These are phyloP conservation scores for Salix arbutifolia DNA, from an alignment of 345 rosid species.

Conservation along the genomic window DNA sequence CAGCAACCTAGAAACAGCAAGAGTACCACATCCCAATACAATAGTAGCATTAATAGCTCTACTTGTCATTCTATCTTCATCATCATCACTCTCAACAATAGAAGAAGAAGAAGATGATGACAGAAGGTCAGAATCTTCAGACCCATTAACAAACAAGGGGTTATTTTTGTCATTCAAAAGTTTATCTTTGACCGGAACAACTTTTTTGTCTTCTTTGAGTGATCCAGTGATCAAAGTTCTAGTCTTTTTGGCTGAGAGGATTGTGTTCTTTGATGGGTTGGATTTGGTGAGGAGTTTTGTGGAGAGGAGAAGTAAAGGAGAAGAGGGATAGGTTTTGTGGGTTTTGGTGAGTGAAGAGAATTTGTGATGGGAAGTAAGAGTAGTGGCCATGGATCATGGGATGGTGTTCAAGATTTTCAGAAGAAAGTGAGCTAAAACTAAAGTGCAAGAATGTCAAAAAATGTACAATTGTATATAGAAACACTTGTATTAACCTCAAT, in stretches of 20 bases:
- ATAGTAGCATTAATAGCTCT: conserved; percentile 65
- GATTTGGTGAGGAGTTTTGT: not conserved
- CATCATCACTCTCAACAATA: conserved; percentile 12
- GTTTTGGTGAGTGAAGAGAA: conserved; percentile 10
- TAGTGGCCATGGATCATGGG: conserved; percentile 31
- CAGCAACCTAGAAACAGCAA: conserved; percentile 69
- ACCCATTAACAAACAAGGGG: conserved; percentile 16
- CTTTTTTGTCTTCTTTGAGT: conserved; percentile 51
- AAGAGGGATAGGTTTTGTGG: conserved; percentile 2
- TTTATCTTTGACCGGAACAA: conserved; percentile 24
- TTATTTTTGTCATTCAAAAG: conserved; percentile 20
- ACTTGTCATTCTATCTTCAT: conserved; percentile 38
- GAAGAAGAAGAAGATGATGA: conserved; percentile 20
- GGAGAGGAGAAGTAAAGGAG: conserved; percentile 13
- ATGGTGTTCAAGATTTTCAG: not conserved
- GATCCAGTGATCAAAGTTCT: conserved; percentile 43
- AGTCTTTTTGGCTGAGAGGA: conserved; percentile 15
- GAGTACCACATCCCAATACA: conserved; percentile 76
- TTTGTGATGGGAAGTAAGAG: conserved; percentile 10
- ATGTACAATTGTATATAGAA: too few species aligned
- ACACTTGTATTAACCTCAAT: too few species aligned
- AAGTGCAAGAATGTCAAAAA: not conserved
- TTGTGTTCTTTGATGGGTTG: conserved; percentile 9
- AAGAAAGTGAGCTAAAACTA: not conserved
- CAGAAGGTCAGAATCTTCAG: conserved; percentile 24